Conservation (phyloP, 495 filamentous ascomycete species). For the Talaromyces stipitatus region DNA sequence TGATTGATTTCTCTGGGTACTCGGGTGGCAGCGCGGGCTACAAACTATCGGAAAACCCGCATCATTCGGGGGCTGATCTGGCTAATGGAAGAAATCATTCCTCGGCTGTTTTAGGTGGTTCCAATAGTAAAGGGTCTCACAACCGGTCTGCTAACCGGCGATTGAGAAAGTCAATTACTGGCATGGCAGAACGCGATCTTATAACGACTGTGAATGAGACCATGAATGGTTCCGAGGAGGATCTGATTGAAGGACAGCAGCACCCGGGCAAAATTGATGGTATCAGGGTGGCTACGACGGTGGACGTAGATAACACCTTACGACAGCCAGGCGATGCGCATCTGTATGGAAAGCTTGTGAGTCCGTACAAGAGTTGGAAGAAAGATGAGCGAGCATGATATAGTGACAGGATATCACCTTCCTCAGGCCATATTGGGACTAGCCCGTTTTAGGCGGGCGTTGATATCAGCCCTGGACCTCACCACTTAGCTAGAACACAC, state of each 20-base stretch:
- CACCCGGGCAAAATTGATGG: neutral
- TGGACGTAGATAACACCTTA: neutral
- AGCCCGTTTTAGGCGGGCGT: too few species aligned
- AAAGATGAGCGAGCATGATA: too few species aligned
- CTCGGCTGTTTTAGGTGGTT: neutral
- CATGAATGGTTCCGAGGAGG: neutral
- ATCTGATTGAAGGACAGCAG: neutral
- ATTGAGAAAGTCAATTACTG: neutral
- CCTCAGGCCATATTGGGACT: too few species aligned
- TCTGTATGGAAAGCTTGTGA: neutral
- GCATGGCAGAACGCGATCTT: neutral
- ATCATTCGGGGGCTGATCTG: neutral
- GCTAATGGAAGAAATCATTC: neutral
- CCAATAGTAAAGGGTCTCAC: neutral
- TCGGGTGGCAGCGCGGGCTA: neutral
- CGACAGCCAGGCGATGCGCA: neutral
- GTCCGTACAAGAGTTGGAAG: neutral
- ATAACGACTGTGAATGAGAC: neutral
- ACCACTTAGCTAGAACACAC: too few species aligned
- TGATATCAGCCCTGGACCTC: too few species aligned
- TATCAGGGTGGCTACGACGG: neutral
- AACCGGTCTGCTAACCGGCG: neutral
- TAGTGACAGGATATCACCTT: too few species aligned
- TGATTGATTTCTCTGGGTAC: neutral
- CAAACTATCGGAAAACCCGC: neutral